Conservation (phyloP, 148 eudicot species). For the Rhododendron vialii region DNA sequence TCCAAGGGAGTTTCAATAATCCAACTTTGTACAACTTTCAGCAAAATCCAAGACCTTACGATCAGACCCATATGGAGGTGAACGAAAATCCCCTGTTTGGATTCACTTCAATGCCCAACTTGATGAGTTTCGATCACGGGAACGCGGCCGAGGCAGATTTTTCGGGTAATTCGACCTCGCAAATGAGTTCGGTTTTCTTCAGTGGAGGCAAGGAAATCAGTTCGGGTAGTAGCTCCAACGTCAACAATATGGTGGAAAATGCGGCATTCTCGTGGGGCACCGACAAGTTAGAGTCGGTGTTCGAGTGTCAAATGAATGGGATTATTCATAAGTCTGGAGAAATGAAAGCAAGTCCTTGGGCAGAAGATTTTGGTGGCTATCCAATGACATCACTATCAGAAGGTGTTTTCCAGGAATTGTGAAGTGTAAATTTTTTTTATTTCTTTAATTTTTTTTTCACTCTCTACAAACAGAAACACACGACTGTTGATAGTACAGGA, state of each 20-base stretch:
- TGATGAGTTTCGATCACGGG: conserved; percentile 22
- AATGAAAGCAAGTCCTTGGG: conserved; percentile 15
- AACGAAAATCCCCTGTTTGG: conserved; percentile 17
- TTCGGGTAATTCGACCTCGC: conserved; percentile 27
- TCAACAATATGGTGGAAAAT: conserved; percentile 17
- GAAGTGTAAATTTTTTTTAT: conserved; percentile 1
- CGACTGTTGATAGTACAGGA: conserved; percentile 11
- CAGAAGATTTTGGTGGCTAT: conserved; percentile 19
- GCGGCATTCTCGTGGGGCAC: conserved; percentile 20
- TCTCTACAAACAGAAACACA: neutral
- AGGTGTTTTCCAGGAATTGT: conserved; percentile 16
- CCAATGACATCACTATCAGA: conserved; percentile 18
- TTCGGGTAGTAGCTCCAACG: conserved; percentile 47
- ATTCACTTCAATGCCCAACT: conserved; percentile 35
- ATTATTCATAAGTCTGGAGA: conserved; percentile 6
- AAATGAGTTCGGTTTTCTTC: conserved; percentile 32
- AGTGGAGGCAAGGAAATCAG: conserved; percentile 43
- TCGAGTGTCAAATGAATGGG: conserved; percentile 12
- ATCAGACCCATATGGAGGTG: conserved; percentile 4
- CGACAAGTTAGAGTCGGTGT: conserved; percentile 25
- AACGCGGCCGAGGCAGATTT: conserved; percentile 18
- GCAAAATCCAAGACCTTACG: conserved; percentile 12
- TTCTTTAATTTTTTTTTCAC: neutral
- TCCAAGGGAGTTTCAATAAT: conserved; percentile 28
- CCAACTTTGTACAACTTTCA: conserved; percentile 20